phyloP scores from a whole-genome alignment of 2,329 filamentous ascomycete species.

The Alternaria metachromatica region DNA sequence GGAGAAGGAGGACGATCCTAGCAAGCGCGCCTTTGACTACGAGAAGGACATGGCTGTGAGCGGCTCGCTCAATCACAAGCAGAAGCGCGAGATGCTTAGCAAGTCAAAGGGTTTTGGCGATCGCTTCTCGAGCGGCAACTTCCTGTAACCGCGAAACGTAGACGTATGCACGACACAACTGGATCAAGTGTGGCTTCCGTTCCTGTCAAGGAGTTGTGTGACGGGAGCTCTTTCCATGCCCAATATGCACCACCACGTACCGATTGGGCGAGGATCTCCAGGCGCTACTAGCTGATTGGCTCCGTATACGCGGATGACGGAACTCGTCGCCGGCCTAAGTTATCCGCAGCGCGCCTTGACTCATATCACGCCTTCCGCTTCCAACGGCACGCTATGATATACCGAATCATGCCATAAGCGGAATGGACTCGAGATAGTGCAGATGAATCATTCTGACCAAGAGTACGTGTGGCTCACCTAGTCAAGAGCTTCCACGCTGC shows the following conservation, averaged over 20 bases:
- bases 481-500: background rate
- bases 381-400: background rate
- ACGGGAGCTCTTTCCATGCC: background rate
- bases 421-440: background rate
- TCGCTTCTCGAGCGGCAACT: conserved; percentile 77
- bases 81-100: conserved; percentile 79
- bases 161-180: background rate
- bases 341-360: background rate
- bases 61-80: conserved; percentile 71
- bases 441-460: background rate
- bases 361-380: background rate
- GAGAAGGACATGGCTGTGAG: conserved; percentile 92
- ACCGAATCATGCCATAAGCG: background rate
- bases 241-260: background rate
- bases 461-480: background rate
- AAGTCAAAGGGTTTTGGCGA: conserved; percentile 82
- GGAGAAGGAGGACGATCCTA: conserved; percentile 85
- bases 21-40: conserved; percentile 83
- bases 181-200: background rate
- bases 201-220: background rate
- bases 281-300: background rate
- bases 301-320: background rate
- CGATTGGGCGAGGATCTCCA: background rate
- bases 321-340: background rate
- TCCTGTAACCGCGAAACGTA: conserved; percentile 50